A percentile compares a stretch with the other conserved stretches of the same genome.
These are phyloP conservation scores for Backusella australiensis DNA, from an alignment of 192 early-diverging fungal species.

Conservation along the genomic window DNA sequence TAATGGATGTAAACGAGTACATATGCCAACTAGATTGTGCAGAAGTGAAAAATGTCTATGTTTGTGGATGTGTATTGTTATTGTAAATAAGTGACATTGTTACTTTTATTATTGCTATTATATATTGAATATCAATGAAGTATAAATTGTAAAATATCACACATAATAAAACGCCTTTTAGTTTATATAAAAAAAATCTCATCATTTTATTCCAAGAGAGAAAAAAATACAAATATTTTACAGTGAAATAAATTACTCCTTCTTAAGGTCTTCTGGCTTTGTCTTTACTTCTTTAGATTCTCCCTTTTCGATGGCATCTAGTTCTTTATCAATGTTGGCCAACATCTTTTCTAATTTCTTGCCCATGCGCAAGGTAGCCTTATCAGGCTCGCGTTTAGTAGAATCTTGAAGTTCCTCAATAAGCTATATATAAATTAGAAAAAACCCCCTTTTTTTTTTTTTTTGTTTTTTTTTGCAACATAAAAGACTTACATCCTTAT, in stretches of 20 bases:
- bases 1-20: no score
- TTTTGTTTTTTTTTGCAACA: no score
- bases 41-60: no score
- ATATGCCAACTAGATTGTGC: no score
- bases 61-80: no score
- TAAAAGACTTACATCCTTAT: conserved; percentile 52
- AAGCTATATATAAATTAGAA: conserved; percentile 30
- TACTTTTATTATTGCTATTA: no score
- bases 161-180: background rate
- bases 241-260: conserved; percentile 3
- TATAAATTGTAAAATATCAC: no score
- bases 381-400: conserved; percentile 49
- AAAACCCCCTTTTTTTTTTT: background rate
- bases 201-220: background rate
- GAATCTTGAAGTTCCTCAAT: conserved; percentile 55
- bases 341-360: conserved; percentile 81
- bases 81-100: no score
- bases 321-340: conserved; percentile 65
- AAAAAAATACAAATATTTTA: conserved; percentile 7
- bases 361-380: conserved; percentile 57
- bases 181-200: background rate
- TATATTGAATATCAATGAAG: no score
- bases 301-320: conserved; percentile 43
- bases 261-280: conserved; percentile 6
- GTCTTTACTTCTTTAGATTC: conserved; percentile 5